Base-by-base conservation (phyloP, 164 flowering plant species). In the Santalum album region DNA sequence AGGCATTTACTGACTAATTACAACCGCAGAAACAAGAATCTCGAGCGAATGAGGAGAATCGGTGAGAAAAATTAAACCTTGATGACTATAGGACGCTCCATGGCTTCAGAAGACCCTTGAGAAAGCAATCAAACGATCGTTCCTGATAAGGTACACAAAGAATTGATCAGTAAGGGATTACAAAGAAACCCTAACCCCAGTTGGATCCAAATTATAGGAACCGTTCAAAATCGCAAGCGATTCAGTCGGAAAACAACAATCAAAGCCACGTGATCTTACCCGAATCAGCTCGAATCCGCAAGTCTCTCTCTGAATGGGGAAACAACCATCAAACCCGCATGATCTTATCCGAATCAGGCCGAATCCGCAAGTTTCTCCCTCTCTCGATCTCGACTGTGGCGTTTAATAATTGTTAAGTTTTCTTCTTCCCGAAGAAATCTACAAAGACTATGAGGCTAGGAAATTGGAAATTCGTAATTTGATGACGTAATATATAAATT, bases 11-110 rank as follows among this genome's bases (percentile, higher is more conserved):
- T n/a, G n/a, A n/a, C n/a, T n/a, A n/a, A n/a, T n/a, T n/a, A n/a
- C n/a, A n/a, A n/a, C n/a, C n/a, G n/a, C n/a, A n/a, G n/a, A n/a
- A n/a, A n/a, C n/a, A n/a, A n/a, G 19, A 40, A 40, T 15, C 0
- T 53, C 7, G n/a, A 51, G 48, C 40, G 45, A 32, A n/a, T n/a
- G 25, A 24, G 2, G 19, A 26, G 18, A 36, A 45, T 11, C 12
- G 36, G 23, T 0, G 35, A 12, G 1, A 50, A 24, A 58, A 55
- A 53, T 27, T 56, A 1, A 20, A 80, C 82, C 82, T 80, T 80
- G 71, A 80, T 69, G 38, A 74, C 80, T 24, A 70, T 21, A 22
- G 64, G 17, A 6, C 72, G 68, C 53, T 63, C 75, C 86, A 75
- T 79, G 25, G 59, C 53, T 17, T 7, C 3, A 2, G 2, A n/a